Evolutionary conservation across 2,329 filamentous ascomycete species (phyloP).

Genomic region (Sphaerulina vaccinii): DNA sequence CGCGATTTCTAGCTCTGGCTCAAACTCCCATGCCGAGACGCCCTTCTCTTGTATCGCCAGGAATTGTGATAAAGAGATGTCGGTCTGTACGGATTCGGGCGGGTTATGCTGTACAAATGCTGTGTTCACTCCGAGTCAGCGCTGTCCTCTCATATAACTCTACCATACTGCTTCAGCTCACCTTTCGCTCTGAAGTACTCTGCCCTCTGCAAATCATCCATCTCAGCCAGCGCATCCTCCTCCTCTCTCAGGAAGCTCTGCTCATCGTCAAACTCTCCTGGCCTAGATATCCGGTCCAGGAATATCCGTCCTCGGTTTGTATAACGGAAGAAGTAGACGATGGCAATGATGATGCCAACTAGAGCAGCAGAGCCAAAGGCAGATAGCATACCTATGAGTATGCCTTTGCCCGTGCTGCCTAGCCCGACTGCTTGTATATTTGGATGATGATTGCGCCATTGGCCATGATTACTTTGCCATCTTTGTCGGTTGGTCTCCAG

Average conservation of each 20-base stretch:
- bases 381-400: slow-evolving; percentile 91
- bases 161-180: slow-evolving; percentile 44
- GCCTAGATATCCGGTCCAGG: slow-evolving; percentile 86
- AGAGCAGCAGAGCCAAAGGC: slow-evolving; percentile 89
- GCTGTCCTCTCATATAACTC: not conserved
- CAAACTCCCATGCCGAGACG: slow-evolving; percentile 99
- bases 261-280: slow-evolving; percentile 96
- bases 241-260: slow-evolving; percentile 92
- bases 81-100: slow-evolving; percentile 90
- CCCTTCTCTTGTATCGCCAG: slow-evolving; percentile 98
- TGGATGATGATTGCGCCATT: slow-evolving; percentile 15
- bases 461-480: slow-evolving; percentile 10
- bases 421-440: slow-evolving; percentile 22
- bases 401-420: slow-evolving; percentile 61
- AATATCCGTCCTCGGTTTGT: slow-evolving; percentile 85
- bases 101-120: slow-evolving; percentile 93
- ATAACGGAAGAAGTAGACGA: slow-evolving; percentile 93
- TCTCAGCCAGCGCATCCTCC: slow-evolving; percentile 87
- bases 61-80: slow-evolving; percentile 96
- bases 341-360: slow-evolving; percentile 72
- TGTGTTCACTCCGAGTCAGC: slow-evolving; percentile 43
- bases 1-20: slow-evolving; percentile 96
- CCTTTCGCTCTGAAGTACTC: slow-evolving; percentile 96
- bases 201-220: slow-evolving; percentile 87
- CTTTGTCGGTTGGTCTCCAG: slow-evolving; percentile 1